Conservation (phyloP, 768 basidiomycete genomes). For the Lactifluus volemus region DNA sequence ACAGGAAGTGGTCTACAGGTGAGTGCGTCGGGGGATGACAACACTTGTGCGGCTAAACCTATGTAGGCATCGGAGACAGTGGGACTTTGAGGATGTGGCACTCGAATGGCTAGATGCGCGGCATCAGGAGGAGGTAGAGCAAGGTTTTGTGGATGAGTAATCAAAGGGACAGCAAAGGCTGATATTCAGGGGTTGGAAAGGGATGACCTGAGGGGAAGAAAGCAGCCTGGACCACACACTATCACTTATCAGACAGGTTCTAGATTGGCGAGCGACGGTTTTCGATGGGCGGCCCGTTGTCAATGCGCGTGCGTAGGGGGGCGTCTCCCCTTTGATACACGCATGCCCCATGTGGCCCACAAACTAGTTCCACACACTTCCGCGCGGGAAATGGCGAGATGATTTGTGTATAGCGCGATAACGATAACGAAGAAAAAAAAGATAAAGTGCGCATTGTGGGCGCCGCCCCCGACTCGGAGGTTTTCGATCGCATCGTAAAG, state of each 20-base stretch:
- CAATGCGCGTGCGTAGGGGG: too few relatives aligned
- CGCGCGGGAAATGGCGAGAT: too few relatives aligned
- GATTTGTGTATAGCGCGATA: background rate
- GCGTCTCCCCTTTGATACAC: too few relatives aligned
- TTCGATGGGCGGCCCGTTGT: background rate
- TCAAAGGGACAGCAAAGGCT: background rate
- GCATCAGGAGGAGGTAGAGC: conserved; percentile 28
- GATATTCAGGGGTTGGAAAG: too few relatives aligned
- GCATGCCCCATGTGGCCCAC: too few relatives aligned
- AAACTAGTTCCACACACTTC: too few relatives aligned
- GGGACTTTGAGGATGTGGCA: conserved; percentile 27
- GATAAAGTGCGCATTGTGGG: background rate
- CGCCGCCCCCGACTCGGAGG: too few relatives aligned
- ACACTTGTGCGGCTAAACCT: background rate
- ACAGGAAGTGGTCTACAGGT: conserved; percentile 38
- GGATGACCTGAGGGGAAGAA: too few relatives aligned
- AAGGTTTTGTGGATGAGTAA: background rate
- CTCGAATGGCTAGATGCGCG: conserved; percentile 31
- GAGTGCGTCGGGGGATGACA: conserved; percentile 30
- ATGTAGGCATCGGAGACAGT: conserved; percentile 29
- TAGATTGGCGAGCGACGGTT: background rate
- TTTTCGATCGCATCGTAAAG: too few relatives aligned
- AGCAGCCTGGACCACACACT: too few relatives aligned
- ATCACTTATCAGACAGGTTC: background rate
- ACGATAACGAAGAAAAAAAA: background rate